Percentiles rank a stretch among this genome's conserved stretches.
Conservation (phyloP, 2,329 filamentous ascomycete genomes). For the Claviceps sp. region DNA sequence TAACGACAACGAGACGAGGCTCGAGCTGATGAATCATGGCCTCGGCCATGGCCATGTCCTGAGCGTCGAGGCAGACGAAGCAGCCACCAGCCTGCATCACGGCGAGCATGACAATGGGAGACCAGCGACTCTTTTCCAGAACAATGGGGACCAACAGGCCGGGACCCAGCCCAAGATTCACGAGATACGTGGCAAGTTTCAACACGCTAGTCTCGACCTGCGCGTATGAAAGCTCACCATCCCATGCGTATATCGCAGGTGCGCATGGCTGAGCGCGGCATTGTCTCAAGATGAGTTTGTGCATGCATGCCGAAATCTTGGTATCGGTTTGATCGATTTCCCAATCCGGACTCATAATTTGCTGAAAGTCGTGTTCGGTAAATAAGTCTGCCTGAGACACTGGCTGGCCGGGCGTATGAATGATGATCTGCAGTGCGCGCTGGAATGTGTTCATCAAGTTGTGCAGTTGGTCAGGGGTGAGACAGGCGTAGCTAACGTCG, state of each 20-base stretch:
- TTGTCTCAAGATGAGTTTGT: conserved; percentile 30
- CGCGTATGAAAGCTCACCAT: conserved; percentile 29
- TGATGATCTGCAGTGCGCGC: conserved; percentile 32
- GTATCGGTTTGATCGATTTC: conserved; percentile 25
- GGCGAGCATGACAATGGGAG: conserved; percentile 57
- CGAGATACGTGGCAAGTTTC: conserved; percentile 30
- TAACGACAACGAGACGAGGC: conserved; percentile 30
- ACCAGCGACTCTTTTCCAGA: conserved; percentile 55
- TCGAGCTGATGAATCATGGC: conserved; percentile 30
- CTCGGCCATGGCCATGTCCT: conserved; percentile 27
- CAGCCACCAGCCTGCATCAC: conserved; percentile 45
- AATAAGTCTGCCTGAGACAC: conserved; percentile 38
- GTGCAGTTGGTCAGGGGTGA: conserved; percentile 28
- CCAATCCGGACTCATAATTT: conserved; percentile 39
- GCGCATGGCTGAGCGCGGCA: conserved; percentile 24
- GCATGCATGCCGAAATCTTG: conserved; percentile 27
- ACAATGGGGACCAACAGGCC: conserved; percentile 51
- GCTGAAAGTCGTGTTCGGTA: conserved; percentile 39
- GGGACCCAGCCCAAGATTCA: conserved; percentile 33
- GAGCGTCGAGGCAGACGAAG: conserved; percentile 36
- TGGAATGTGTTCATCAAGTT: conserved; percentile 41
- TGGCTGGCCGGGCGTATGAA: conserved; percentile 26
- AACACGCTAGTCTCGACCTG: conserved; percentile 25
- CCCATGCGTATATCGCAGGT: conserved; percentile 30
- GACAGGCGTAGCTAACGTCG: conserved; percentile 30